Evolutionary conservation across 371 early-diverging fungal species (phyloP).

Genomic region (Rhizopus arrhizus): DNA sequence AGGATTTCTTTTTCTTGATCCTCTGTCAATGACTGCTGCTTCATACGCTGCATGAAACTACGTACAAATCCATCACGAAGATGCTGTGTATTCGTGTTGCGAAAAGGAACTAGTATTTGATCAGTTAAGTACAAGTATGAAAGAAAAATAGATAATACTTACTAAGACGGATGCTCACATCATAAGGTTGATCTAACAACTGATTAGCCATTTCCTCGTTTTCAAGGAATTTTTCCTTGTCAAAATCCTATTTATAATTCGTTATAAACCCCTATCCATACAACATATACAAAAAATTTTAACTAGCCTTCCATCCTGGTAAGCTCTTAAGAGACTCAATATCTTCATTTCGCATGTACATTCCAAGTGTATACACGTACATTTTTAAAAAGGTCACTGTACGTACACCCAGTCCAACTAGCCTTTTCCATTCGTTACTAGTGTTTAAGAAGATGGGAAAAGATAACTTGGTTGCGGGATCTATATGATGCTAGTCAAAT

Average conservation of each 20-base stretch:
- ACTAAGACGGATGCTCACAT: slow-evolving; percentile 51
- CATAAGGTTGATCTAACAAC: slow-evolving; percentile 49
- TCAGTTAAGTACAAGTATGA: not conserved
- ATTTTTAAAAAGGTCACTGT: slow-evolving; percentile 70
- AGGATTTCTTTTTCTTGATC: slow-evolving; percentile 52
- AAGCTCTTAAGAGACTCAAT: slow-evolving; percentile 31
- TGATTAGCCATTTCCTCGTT: slow-evolving; percentile 32
- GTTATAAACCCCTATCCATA: not conserved
- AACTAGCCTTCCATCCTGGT: slow-evolving; percentile 43
- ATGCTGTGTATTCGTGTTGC: slow-evolving; percentile 69
- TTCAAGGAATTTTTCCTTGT: slow-evolving; percentile 40
- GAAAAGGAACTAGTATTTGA: slow-evolving; percentile 51
- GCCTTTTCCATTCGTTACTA: slow-evolving; percentile 39
- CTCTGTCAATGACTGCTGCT: slow-evolving; percentile 42
- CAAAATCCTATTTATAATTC: slow-evolving; percentile 31
- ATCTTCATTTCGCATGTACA: slow-evolving; percentile 60
- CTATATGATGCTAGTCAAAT: slow-evolving; percentile 13
- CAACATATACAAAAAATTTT: not conserved
- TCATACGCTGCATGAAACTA: slow-evolving; percentile 56
- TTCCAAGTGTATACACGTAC: slow-evolving; percentile 67
- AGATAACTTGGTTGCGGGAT: slow-evolving; percentile 36
- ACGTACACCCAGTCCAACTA: slow-evolving; percentile 71
- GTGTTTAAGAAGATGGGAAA: slow-evolving; percentile 45
- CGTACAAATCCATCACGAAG: slow-evolving; percentile 74
- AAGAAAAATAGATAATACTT: not conserved